Percentiles rank a stretch among this genome's conserved stretches.
Conservation (phyloP, 257 asterid species). For the Dorcoceras hygrometricum region DNA sequence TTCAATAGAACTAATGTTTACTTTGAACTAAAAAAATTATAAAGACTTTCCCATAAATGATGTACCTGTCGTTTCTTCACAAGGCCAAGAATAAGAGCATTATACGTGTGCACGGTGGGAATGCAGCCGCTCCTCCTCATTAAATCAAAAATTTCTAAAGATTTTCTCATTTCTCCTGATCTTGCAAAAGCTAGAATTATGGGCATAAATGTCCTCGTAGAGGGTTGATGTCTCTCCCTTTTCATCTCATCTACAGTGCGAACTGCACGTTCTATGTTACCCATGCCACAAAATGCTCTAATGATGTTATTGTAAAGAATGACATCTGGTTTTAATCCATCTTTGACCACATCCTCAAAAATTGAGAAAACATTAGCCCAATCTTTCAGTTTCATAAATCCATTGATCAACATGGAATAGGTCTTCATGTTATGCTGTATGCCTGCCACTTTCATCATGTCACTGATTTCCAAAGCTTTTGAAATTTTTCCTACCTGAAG, state of each 20-base stretch:
- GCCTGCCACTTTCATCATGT: constrained; percentile 71
- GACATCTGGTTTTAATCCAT: constrained; percentile 84
- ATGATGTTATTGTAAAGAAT: constrained; percentile 86
- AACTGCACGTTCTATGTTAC: constrained; percentile 85
- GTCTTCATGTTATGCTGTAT: constrained; percentile 89
- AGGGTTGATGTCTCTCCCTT: constrained; percentile 68
- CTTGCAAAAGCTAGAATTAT: constrained; percentile 79
- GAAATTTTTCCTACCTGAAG: constrained; percentile 70
- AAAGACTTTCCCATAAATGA: constrained; percentile 3
- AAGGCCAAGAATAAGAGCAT: constrained; percentile 87
- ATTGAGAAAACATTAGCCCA: constrained; percentile 97
- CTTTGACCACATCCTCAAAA: constrained; percentile 77
- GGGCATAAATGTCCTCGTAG: constrained; percentile 87
- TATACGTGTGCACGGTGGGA: constrained; percentile 86
- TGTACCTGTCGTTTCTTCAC: constrained; percentile 81
- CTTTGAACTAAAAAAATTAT: constrained; percentile 1
- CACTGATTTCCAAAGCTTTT: constrained; percentile 82
- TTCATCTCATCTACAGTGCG: constrained; percentile 86
- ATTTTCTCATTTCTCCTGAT: constrained; percentile 71
- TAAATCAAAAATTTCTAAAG: constrained; percentile 64
- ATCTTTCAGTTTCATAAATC: constrained; percentile 77
- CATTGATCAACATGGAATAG: constrained; percentile 92
- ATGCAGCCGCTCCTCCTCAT: constrained; percentile 93
- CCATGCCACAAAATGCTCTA: constrained; percentile 94
- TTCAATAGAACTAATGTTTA: not conserved